These are phyloP conservation scores for Fusarium algeriense DNA, from an alignment of 2,329 filamentous ascomycete genomes.

Conservation along the genomic window DNA sequence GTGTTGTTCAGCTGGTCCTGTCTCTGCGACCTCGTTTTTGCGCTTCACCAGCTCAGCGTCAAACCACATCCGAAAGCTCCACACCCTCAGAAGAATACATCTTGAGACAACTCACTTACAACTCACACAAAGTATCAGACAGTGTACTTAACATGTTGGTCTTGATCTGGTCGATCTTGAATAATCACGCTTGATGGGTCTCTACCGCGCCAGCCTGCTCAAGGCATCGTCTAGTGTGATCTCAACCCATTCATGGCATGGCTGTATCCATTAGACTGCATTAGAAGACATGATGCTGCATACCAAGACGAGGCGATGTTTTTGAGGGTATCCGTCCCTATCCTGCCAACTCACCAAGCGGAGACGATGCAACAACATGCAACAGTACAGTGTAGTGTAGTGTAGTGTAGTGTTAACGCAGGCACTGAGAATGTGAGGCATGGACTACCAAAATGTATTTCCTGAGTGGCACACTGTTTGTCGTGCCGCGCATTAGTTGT, in stretches of 20 bases:
- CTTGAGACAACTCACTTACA: constrained; percentile 6
- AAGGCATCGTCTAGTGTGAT: constrained; percentile 32
- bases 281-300: constrained; percentile 22
- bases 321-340: constrained; percentile 29
- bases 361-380: constrained; percentile 32
- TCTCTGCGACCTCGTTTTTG: constrained; percentile 29
- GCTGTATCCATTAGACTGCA: constrained; percentile 33
- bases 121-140: constrained; percentile 13
- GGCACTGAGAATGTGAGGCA: constrained; percentile 26
- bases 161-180: constrained; percentile 13
- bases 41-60: constrained; percentile 22
- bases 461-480: constrained; percentile 25
- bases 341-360: constrained; percentile 46
- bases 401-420: constrained; percentile 27
- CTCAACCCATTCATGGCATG: constrained; percentile 41
- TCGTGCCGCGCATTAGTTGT: constrained; percentile 23
- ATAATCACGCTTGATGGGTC: constrained; percentile 6
- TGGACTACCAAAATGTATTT: background rate
- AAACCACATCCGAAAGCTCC: constrained; percentile 23
- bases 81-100: constrained; percentile 15
- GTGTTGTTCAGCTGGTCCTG: constrained; percentile 35
- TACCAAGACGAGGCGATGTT: constrained; percentile 11
- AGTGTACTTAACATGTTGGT: background rate
- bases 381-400: constrained; percentile 7
- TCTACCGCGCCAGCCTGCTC: constrained; percentile 32